Base-by-base conservation (phyloP, 768 basidiomycete genomes). In the Tulasnella sp. region DNA sequence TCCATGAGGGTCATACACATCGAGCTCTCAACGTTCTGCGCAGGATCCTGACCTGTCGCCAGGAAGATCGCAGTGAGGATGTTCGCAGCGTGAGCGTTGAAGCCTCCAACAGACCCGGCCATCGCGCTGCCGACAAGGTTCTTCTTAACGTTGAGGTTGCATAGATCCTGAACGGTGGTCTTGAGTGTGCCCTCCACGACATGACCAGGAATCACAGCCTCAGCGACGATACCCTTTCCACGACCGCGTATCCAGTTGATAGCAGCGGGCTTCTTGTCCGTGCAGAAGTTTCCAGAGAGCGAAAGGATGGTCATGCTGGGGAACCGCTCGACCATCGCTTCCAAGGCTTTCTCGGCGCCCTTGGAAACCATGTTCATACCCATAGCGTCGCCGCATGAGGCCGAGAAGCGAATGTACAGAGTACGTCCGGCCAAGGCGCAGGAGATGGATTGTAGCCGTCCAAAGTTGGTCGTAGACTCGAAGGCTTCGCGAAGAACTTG, bases 351-450 rank as follows among this genome's bases (percentile, higher is more conserved):
- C 73, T 98, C 96, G 6, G 91, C 92, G 3, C 93, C 96, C 71
- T 99, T 99, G 12, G 85, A 88, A 66, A 98, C 94, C 96, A 98
- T 99, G 75, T 99, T 99, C 96, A 99, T 99, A 15, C 96, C 96
- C 94, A 98, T 99, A 41, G 96, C 94, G 66, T 98, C 94, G 27
- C 93, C 96, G 0, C 96, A 98, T 55, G 80, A 82, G 14, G 92
- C 96, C 57, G 87, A 85, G 65, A 99, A 97, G 43, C 96, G 81
- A 23, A 97, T 82, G 67, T 83, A 99, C 39, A 99, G 72, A 36
- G 91, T 94, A 36, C 96, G 79, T 3, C 96, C 96, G 4, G 96
- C 96, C 68, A 97, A 73, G 5, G 85, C 87, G 45, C 83, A 83
- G 76, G 93, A 93, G 63, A 98, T 73, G 57, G 76, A 76, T 70